Percentiles rank a stretch among this genome's conserved stretches.
These are phyloP conservation scores for Centella asiatica DNA, from an alignment of 129 eudicot genomes.

Conservation along the genomic window DNA sequence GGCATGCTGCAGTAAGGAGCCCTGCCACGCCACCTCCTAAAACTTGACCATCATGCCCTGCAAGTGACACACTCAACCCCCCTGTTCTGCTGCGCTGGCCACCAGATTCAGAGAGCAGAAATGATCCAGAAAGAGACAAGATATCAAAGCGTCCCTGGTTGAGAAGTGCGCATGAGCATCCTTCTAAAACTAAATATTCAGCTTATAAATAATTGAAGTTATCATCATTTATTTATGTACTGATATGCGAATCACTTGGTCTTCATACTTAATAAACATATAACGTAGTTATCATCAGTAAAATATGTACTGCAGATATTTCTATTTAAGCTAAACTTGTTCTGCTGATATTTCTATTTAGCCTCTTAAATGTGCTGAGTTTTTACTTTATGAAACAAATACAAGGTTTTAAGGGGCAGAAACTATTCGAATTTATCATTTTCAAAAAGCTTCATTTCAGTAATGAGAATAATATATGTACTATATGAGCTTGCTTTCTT, in stretches of 20 bases:
- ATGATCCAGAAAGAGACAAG: constrained; percentile 46
- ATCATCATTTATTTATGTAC: neutral
- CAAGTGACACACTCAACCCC: constrained; percentile 45
- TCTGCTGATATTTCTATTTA: no score
- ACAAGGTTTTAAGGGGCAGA: no score
- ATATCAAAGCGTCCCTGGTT: constrained; percentile 59
- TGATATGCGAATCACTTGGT: neutral
- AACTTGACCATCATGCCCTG: constrained; percentile 64
- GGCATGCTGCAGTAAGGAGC: constrained; percentile 52
- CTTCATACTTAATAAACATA: no score
- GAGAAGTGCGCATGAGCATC: constrained; percentile 5
- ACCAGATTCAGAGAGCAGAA: constrained; percentile 32
- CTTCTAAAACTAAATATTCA: neutral
- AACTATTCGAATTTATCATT: no score
- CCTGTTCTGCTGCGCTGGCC: constrained; percentile 41
- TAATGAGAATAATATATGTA: no score
- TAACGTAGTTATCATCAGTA: no score
- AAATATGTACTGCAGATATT: no score
- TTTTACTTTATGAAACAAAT: no score
- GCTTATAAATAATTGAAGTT: neutral
- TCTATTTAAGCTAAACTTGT: no score
- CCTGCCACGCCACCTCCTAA: constrained; percentile 81
- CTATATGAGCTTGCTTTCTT: neutral
- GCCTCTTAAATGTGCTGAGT: no score
- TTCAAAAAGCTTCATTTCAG: no score